Conservation (phyloP, 2,329 filamentous ascomycete species). For the Colletotrichum musae region DNA sequence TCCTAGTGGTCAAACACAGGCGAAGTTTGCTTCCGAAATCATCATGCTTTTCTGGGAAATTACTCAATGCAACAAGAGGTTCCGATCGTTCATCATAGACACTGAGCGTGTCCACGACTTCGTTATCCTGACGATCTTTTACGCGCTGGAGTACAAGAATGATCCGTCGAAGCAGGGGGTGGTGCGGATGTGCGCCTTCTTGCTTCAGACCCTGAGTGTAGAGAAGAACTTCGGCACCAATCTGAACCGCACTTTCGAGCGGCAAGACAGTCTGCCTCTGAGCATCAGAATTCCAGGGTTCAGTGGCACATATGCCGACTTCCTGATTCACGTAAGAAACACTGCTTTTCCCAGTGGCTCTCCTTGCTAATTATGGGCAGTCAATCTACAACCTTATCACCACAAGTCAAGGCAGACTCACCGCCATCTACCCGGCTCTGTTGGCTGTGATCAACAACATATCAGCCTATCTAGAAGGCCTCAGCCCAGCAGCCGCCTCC, state of each 20-base stretch:
- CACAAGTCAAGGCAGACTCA: slow-evolving; percentile 88
- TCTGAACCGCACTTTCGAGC: slow-evolving; percentile 89
- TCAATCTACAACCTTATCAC: slow-evolving; percentile 95
- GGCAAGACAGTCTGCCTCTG: slow-evolving; percentile 87
- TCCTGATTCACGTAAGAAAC: slow-evolving; percentile 84
- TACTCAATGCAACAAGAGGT: slow-evolving; percentile 96
- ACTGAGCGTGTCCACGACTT: slow-evolving; percentile 95
- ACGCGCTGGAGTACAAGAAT: slow-evolving; percentile 89
- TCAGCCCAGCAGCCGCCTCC: slow-evolving; percentile 81
- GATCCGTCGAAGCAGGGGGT: slow-evolving; percentile 92
- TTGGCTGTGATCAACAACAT: slow-evolving; percentile 95
- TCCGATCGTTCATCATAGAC: slow-evolving; percentile 96
- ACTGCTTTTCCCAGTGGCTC: neutral
- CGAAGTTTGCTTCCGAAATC: slow-evolving; percentile 94
- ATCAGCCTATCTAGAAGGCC: slow-evolving; percentile 83
- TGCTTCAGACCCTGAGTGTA: slow-evolving; percentile 94
- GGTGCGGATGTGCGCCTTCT: slow-evolving; percentile 97
- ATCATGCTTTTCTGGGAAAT: slow-evolving; percentile 98
- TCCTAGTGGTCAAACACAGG: slow-evolving; percentile 83
- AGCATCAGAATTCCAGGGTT: slow-evolving; percentile 89
- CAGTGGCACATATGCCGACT: slow-evolving; percentile 92
- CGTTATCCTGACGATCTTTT: slow-evolving; percentile 90
- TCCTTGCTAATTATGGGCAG: slow-evolving; percentile 56
- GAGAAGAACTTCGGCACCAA: slow-evolving; percentile 92
- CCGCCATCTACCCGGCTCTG: slow-evolving; percentile 92